Evolutionary conservation across 371 early-diverging fungal species (phyloP), one percentile per base, ranked within the genome.

Genomic region (Rhizopus sp.): DNA sequence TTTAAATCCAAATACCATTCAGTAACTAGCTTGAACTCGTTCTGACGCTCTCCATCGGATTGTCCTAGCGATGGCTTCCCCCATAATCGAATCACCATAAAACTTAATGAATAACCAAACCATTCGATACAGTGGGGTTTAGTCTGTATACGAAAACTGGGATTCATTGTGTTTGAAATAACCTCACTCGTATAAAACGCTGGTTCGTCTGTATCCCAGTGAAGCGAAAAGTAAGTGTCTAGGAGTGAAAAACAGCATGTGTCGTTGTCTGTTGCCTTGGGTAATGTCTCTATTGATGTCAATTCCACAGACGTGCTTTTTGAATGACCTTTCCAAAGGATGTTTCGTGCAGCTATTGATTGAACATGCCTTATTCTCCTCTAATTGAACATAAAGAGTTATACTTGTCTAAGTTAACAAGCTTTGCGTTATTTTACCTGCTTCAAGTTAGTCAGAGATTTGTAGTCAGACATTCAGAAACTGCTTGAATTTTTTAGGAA

Each of bases 1-100:
- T 80, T 77, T 47, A 84, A 63, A 34, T 81, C 80, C 5, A 81
- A 53, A 9, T 72, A 68, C 84, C 84, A 84, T 45, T 84, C 81
- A 6, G 81, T 41, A 32, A 84, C 50, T 3, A 72, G 47, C n/a
- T 55, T 69, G 41, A 63, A 77, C 15, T 62, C 65, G n/a, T 66
- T 62, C 2, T 64, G 41, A 15, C 46, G 38, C 13, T 53, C 45
- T 7, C 62, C 58, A 31, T 72, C 73, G 0, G 75, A 74, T 23
- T 81, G 80, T 0, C 78, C 78, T 31, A 70, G 60, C 4, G 76
- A 63, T 53, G 70, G 70, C 34, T 80, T 64, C 17, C 73, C 69
- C 78, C 80, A 84, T 37, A 84, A 52, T 33, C 81, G 66, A 35
- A 72, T 59, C 4, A 75, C 56, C 0, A 82, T 41, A 15, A 51